Evolutionary conservation across 106 monocot species (phyloP).

Genomic region (Dendrobium huoshanense): DNA sequence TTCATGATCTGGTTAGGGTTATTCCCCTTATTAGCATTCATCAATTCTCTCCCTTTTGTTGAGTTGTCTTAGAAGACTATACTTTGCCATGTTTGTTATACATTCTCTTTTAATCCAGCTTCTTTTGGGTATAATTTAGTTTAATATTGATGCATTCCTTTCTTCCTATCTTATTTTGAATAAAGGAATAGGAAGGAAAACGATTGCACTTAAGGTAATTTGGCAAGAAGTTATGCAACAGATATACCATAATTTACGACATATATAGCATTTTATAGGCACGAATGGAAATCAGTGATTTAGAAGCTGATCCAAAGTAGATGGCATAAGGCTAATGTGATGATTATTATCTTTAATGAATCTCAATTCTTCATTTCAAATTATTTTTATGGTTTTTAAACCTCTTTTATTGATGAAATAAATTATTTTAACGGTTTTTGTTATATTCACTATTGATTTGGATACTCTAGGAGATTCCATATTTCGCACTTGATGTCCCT

Average conservation of each 20-base stretch:
- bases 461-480: background rate
- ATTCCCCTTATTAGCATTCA: background rate
- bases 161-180: background rate
- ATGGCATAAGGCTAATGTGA: background rate
- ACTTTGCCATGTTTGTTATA: background rate
- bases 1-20: background rate
- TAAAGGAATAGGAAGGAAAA: background rate
- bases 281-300: background rate
- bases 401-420: background rate
- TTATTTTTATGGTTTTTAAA: background rate
- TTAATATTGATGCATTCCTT: background rate
- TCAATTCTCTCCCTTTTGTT: background rate
- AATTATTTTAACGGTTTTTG: background rate
- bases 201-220: background rate
- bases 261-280: background rate
- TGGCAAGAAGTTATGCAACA: background rate
- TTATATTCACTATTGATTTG: background rate
- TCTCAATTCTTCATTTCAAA: background rate
- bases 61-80: background rate
- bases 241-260: background rate
- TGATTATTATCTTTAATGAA: background rate
- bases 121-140: background rate
- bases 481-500: conserved; percentile 3
- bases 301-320: background rate
- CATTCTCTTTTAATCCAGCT: background rate